Evolutionary conservation across 768 basidiomycete genomes (phyloP), one percentile per base, ranked within the genome.

Genomic region (Gloeostereum incarnatum): DNA sequence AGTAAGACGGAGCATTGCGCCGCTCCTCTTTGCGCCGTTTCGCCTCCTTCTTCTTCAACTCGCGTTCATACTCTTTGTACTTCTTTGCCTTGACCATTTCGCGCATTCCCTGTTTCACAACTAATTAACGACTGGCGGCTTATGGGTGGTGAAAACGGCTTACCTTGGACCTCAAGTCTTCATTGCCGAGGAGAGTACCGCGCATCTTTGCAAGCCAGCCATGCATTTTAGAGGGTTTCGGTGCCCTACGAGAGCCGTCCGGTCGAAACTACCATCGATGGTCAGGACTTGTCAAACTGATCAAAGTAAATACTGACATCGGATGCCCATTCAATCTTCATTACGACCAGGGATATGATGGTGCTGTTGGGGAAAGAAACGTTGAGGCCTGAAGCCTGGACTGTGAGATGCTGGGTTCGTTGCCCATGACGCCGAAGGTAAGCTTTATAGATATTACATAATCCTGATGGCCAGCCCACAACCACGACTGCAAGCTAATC

Each of bases 171-270:
- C 81, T 68, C 33, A 80, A 58, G 14, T 45, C 49, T 51, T 84
- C 81, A 50, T 81, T 65, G 24, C 79, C 81, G 22, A 68, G 51
- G 22, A 85, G 62, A 9, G 82, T 84, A 18, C 81, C 83, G 43
- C 82, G 69, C 72, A 78, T 71, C 57, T 85, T 86, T n/a, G 77
- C 74, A 42, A 85, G 62, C 81, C 82, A 86, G 22, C 83, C 83
- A 46, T 86, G 83, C 55, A 82, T 67, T 8, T 70, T 68, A 5
- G 71, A 78, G 29, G 71, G 69, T 22, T 64, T 67, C 34, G 70
- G 75, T 31, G 59, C 65, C 36, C 60, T 50, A 22, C 67, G 65
- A 37, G 59, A 55, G 31, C 66, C 68, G 52, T 71, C 68, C 14
- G 63, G 44, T 43, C 60, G 56, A 47, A 63, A 67, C 68, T 72